Evolutionary conservation across 2,329 filamentous ascomycete species (phyloP), one percentile per base, ranked within the genome.

Genomic region (Colletotrichum chlorophyti): DNA sequence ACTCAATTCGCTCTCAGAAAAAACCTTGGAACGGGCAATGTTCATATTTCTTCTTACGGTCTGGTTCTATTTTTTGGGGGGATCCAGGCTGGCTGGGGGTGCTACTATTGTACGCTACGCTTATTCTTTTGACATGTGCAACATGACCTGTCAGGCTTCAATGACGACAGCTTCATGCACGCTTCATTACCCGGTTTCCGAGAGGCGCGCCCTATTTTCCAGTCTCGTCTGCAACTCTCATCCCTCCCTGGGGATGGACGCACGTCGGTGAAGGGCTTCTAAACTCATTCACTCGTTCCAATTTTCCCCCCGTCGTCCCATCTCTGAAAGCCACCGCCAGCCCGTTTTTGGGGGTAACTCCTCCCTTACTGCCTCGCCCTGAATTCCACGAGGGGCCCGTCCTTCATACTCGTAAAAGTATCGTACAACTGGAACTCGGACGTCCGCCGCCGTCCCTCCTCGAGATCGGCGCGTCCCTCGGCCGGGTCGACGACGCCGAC

Each of bases 321-420:
- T 61, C 74, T 65, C 75, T 69, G 66, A 89, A 88, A 74, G 91
- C 83, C 53, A 91, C 76, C 74, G 90, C 79, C 1, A 87, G 85
- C 1, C 90, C 89, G 66, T 89, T 81, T 76, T 91, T 92, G n/a
- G n/a, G n/a, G n/a, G n/a, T 17, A 34, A 40, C 19, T 19, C 34
- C 24, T 27, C 26, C 57, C 47, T 60, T 37, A 63, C 23, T 60
- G 63, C 47, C 70, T 66, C 63, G 62, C 74, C 65, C 76, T 69
- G 66, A 89, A 88, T 74, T 91, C 84, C 54, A 91, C 76, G 74
- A 90, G 79, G 1, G 87, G 86, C 1, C 90, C 90, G 66, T 89
- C 82, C 76, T 91, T 93, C 65, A 83, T 77, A 65, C 87, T 90
- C 27, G 89, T 91, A 72, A 93, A 92, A 15, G 84, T 88, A 69